Conservation (phyloP, 768 basidiomycete species). For the Nidularia pulvinata region DNA sequence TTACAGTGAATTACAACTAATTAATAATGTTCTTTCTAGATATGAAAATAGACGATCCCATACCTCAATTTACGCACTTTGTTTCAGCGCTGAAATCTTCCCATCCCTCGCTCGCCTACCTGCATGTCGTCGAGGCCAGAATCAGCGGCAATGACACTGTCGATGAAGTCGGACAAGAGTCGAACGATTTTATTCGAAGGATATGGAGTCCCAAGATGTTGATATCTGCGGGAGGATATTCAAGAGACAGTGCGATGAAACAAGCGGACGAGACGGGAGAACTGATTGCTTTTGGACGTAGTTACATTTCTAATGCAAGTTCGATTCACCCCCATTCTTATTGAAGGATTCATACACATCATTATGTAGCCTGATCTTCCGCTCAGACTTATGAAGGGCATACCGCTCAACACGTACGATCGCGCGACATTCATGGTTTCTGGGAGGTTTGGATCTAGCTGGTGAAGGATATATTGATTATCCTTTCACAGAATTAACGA, state of each 20-base stretch:
- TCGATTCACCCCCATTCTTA: background rate
- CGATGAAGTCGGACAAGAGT: background rate
- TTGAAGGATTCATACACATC: no score
- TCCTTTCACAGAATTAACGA: no score
- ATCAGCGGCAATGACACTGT: background rate
- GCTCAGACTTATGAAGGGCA: no score
- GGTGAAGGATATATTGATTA: no score
- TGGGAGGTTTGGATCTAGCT: no score
- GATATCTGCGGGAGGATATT: background rate
- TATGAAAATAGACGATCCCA: background rate
- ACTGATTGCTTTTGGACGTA: background rate
- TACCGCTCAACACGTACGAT: no score
- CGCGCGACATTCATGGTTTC: no score
- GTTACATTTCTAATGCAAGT: background rate
- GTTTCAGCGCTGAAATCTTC: background rate
- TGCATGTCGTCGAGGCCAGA: background rate
- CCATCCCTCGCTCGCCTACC: background rate
- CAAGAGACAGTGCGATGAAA: background rate
- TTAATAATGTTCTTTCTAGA: no score
- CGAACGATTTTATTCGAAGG: background rate
- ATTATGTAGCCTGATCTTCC: no score
- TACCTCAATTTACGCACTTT: background rate
- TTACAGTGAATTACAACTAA: no score
- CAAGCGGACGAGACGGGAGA: background rate
- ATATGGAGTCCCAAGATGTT: background rate